Base-by-base conservation (phyloP, 2,329 filamentous ascomycete genomes). In the Sporothrix euskadiensis region DNA sequence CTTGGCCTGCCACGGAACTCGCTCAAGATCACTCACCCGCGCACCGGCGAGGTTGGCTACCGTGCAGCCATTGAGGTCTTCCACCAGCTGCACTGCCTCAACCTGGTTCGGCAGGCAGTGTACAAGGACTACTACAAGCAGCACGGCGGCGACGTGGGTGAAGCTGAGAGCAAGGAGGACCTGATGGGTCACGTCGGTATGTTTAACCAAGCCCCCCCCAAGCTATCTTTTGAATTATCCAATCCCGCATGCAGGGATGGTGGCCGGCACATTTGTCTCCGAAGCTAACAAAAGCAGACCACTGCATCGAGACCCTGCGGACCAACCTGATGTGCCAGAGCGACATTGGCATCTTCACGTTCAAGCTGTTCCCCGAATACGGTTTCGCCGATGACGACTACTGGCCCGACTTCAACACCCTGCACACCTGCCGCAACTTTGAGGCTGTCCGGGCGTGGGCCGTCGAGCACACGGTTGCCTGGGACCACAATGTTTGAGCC, bases 11-110 rank as follows among this genome's bases (percentile, higher is more conserved):
- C 88, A 75, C 85, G 85, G 1, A 80, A 84, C 30, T 87, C 86
- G 0, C 81, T 89, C n/a, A 85, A 84, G 76, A 85, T 88, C 75
- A 86, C 84, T 10, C 82, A 90, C 75, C 85, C 87, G 5, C 82
- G 81, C 61, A 88, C 88, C 1, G 88, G 88, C 22, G 83, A 86
- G 73, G 83, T 84, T 52, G 88, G 88, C 0, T 90, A 89, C 76
- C 83, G 88, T n/a, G 87, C 88, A 0, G 88, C 85, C 0, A 80
- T 89, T 3, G 86, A 89, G 77, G 86, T 88, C 0, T 88, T 89
- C 79, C 87, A 89, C 78, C 86, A 86, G 76, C 81, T 87, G 47
- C 85, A 86, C 77, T 87, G 85, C 78, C 80, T 86, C 52, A 86
- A 87, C 77, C 77, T 86, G 49, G 78, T 83, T 77, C 79, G 85